Percentiles rank a stretch among this genome's conserved stretches.
These are phyloP conservation scores for Plasmodium gonderi DNA, from an alignment of 169 alveolate genomes.

Conservation along the genomic window DNA sequence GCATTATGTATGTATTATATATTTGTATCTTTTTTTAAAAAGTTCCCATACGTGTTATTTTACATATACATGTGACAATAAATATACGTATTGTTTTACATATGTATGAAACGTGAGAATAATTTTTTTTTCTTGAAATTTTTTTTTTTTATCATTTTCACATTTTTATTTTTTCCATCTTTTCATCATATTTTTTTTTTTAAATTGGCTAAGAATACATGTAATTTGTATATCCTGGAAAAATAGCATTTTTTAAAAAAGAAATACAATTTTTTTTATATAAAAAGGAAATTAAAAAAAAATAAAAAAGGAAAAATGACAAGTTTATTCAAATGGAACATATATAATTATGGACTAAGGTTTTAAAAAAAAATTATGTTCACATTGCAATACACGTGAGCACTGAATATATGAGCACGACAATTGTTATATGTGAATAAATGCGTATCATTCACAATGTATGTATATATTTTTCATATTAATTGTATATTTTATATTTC, in stretches of 20 bases:
- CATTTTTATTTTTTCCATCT: not conserved
- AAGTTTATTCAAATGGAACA: not conserved
- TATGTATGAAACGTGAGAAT: not conserved
- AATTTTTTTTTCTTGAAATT: not conserved
- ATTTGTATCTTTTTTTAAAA: no score
- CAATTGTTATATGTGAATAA: no score
- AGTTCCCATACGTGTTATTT: no score
- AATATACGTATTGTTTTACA: no score
- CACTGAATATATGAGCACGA: no score
- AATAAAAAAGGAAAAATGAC: not conserved
- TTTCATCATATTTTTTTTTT: not conserved
- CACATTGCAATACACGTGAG: not conserved
- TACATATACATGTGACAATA: no score
- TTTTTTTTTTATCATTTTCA: not conserved
- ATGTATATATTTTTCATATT: no score
- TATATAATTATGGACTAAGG: not conserved
- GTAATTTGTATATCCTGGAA: not conserved
- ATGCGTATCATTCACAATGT: no score
- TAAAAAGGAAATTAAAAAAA: not conserved
- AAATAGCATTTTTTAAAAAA: slow-evolving; percentile 3
- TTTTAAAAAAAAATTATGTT: not conserved
- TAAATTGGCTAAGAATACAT: not conserved
- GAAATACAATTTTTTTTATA: not conserved
- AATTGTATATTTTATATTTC: no score
- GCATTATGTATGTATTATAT: no score